These are phyloP conservation scores for Trichoderma erinaceum DNA, from an alignment of 495 filamentous ascomycete species.

Conservation along the genomic window DNA sequence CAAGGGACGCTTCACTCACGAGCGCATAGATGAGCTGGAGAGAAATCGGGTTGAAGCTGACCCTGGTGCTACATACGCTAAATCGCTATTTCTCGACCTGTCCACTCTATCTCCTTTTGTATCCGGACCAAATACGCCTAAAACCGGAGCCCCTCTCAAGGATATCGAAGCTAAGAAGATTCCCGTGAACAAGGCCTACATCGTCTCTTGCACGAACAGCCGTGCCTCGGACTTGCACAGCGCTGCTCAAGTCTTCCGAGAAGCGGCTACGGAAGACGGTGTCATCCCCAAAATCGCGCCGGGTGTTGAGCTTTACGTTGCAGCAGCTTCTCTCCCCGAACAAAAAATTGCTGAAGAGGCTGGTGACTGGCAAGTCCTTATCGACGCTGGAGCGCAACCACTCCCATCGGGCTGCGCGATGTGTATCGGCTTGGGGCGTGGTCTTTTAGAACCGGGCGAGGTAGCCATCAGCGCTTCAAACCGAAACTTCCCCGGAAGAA, in stretches of 20 bases:
- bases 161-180: constrained; percentile 71
- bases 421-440: constrained; percentile 75
- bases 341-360: constrained; percentile 70
- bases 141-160: constrained; percentile 69
- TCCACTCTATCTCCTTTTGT: constrained; percentile 82
- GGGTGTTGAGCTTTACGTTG: constrained; percentile 83
- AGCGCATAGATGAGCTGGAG: constrained; percentile 65
- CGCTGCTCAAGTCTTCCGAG: constrained; percentile 81
- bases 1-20: constrained; percentile 56
- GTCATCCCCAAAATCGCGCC: constrained; percentile 67
- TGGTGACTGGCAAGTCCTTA: constrained; percentile 81
- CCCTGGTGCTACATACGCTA: constrained; percentile 73
- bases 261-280: constrained; percentile 49
- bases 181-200: constrained; percentile 76
- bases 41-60: constrained; percentile 63
- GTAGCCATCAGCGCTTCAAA: constrained; percentile 86
- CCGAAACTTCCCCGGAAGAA: constrained; percentile 90
- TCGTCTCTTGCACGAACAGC: constrained; percentile 89
- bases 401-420: constrained; percentile 79
- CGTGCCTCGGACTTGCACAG: constrained; percentile 75
- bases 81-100: constrained; percentile 69
- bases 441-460: constrained; percentile 77
- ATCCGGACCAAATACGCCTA: constrained; percentile 88
- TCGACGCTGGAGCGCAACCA: constrained; percentile 71
- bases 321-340: constrained; percentile 77